Evolutionary conservation across 192 early-diverging fungal genomes (phyloP).

Genomic region (Coemansia sp.): DNA sequence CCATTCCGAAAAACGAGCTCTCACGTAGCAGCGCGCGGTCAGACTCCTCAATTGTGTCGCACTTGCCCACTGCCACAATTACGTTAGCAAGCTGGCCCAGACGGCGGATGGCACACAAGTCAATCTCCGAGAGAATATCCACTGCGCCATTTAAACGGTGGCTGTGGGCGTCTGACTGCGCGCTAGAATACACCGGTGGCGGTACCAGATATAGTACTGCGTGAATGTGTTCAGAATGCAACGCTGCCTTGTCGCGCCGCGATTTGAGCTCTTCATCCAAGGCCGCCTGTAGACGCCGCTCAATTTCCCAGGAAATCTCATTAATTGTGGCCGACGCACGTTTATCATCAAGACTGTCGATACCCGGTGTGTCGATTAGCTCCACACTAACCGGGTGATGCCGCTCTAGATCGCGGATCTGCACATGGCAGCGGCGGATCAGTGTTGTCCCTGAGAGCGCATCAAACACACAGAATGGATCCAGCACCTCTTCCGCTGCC

Average conservation of each 20-base stretch:
- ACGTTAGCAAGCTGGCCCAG: constrained; percentile 38
- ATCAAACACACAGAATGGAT: constrained; percentile 54
- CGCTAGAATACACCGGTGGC: constrained; percentile 39
- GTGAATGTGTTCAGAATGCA: constrained; percentile 26
- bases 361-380: constrained; percentile 51
- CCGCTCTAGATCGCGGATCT: constrained; percentile 15
- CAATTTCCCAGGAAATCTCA: constrained; percentile 32
- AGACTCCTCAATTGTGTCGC: constrained; percentile 39
- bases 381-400: constrained; percentile 19
- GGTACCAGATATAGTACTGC: constrained; percentile 39
- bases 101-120: constrained; percentile 29
- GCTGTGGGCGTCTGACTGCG: constrained; percentile 27
- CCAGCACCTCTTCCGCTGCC: constrained; percentile 29
- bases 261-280: constrained; percentile 34
- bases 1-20: constrained; percentile 20
- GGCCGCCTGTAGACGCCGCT: constrained; percentile 30
- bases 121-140: constrained; percentile 24
- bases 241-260: constrained; percentile 14
- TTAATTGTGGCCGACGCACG: constrained; percentile 17
- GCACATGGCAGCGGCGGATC: constrained; percentile 26
- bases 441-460: constrained; percentile 25
- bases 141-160: constrained; percentile 26
- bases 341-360: constrained; percentile 22
- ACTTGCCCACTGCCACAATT: constrained; percentile 44
- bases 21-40: constrained; percentile 28